Base-by-base conservation (phyloP, 1,284 basidiomycete genomes). In the Phellopilus nigrolimitatus region DNA sequence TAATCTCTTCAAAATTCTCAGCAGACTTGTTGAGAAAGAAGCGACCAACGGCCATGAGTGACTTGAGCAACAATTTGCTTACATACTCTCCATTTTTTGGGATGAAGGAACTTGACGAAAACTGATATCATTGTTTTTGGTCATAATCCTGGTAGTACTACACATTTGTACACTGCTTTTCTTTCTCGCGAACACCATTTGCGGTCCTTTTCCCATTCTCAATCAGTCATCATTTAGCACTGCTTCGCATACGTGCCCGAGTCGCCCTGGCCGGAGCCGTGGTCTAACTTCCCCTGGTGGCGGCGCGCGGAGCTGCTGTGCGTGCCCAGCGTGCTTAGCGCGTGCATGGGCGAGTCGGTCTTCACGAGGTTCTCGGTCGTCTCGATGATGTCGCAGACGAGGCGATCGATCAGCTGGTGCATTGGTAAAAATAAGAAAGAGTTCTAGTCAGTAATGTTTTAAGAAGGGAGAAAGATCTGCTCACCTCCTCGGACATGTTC, bases 181-280 rank as follows among this genome's bases (percentile, higher is more conserved):
- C n/a, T n/a, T n/a, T n/a, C n/a, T n/a, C n/a, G n/a, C n/a, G n/a
- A n/a, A n/a, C n/a, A n/a, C n/a, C n/a, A n/a, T 37, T 37, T 15
- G 34, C 8, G 10, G n/a, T 10, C 34, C 8, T 37, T 37, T 34
- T 30, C 56, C n/a, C 34, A 5, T 36, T 36, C 33, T n/a, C 5
- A 8, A n/a, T n/a, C n/a, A n/a, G n/a, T n/a, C n/a, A n/a, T n/a
- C 15, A n/a, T 15, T 71, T 66, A 86, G 63, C 83, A 88, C 22
- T 75, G 68, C 63, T 81, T 85, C 37, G 84, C 72, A 61, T 78
- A 88, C 2, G 85, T 86, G 15, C 84, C 84, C 41, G 72, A 78
- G 38, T 69, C 62, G 53, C 66, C 58, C 30, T 70, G 73, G 2
- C 71, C 77, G 3, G 72, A 71, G 0, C 73, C 76, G 38, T 69